A percentile compares a stretch with the other conserved stretches of the same genome.
Evolutionary conservation across 2,329 filamentous ascomycete genomes (phyloP).

Genomic region (Chrysoporthe cubensis): DNA sequence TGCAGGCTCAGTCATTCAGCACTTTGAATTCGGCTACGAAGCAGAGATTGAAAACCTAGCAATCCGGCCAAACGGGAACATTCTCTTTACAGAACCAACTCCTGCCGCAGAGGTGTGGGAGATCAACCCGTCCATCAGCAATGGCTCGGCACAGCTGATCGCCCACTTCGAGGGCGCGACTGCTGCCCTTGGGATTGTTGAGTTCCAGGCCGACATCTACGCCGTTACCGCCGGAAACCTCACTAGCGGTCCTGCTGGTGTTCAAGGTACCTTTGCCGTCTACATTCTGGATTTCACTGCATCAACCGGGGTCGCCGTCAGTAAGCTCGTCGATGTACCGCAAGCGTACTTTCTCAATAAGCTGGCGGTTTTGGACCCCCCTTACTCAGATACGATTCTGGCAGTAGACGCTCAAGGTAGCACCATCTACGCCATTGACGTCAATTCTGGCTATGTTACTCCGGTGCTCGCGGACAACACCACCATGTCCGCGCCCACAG

Average conservation of each 20-base stretch:
- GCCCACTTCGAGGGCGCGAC: neutral
- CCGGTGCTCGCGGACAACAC: neutral
- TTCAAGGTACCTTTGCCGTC: neutral
- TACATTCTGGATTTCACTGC: neutral
- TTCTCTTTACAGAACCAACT: neutral
- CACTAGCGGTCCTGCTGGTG: neutral
- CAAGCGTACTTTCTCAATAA: neutral
- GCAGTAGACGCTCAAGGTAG: neutral
- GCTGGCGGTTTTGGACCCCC: neutral
- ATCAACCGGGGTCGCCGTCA: neutral
- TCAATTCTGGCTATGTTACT: neutral
- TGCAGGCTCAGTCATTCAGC: neutral
- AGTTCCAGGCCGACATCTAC: neutral
- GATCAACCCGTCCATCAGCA: neutral
- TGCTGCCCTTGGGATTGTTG: neutral
- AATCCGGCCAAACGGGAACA: neutral
- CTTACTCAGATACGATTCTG: neutral
- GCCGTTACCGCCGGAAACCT: neutral
- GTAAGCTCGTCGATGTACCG: neutral
- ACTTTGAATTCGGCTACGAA: neutral
- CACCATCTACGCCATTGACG: neutral
- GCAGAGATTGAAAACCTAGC: neutral
- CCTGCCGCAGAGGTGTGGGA: neutral
- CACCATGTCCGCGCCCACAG: neutral
- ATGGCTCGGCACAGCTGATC: neutral